Evolutionary conservation across 2,329 filamentous ascomycete genomes (phyloP).

Genomic region (Xylaria arbuscula): DNA sequence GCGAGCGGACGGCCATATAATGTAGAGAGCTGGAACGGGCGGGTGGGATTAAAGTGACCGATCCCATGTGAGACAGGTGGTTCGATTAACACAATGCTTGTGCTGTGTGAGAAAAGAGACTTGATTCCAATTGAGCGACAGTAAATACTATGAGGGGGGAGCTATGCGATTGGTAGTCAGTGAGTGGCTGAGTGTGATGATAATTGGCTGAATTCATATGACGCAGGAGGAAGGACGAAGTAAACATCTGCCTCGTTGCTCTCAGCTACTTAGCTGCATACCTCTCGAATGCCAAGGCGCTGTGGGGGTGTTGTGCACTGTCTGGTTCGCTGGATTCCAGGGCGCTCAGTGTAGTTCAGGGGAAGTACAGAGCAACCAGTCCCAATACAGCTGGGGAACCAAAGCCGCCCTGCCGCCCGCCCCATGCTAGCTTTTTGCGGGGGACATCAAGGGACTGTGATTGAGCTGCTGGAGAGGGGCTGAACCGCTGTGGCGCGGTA

Average conservation of each 20-base stretch:
- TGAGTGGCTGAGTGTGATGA: conserved; percentile 3
- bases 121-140: conserved; percentile 12
- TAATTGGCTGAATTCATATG: conserved; percentile 14
- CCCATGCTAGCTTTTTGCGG: conserved; percentile 27
- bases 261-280: no score
- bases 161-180: not conserved
- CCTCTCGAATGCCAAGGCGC: conserved; percentile 32
- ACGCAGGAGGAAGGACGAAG: conserved; percentile 2
- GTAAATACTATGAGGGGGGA: not conserved
- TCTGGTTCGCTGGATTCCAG: conserved; percentile 28
- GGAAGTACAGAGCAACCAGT: conserved; percentile 19
- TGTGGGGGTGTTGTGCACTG: conserved; percentile 12
- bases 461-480: conserved; percentile 5
- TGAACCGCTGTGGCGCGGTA: not conserved
- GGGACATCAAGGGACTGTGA: conserved; percentile 10
- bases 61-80: conserved; percentile 2
- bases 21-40: not conserved
- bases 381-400: conserved; percentile 16
- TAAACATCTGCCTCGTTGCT: not conserved
- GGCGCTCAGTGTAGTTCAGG: conserved; percentile 20
- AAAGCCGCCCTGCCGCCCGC: conserved; percentile 6
- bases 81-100: not conserved
- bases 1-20: conserved; percentile 4
- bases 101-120: conserved; percentile 5
- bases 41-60: not conserved